Evolutionary conservation across 1,284 basidiomycete genomes (phyloP).

Genomic region (Entoloma clypeatum): DNA sequence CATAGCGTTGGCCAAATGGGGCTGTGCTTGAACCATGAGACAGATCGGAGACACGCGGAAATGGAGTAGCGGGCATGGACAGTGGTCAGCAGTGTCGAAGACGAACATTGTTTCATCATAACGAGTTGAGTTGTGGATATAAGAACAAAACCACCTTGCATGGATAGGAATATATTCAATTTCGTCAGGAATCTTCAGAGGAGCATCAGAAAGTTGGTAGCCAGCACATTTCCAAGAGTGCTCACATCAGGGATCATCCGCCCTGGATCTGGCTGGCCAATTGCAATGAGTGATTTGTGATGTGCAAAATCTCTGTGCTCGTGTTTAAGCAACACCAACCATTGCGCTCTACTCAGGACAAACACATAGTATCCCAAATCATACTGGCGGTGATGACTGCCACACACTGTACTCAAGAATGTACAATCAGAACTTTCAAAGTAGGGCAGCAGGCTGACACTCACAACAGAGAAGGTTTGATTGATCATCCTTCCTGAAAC

Average conservation of each 20-base stretch:
- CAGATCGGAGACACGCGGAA: slow-evolving; percentile 8
- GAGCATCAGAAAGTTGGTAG: slow-evolving; percentile 4
- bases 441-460: slow-evolving; percentile 1
- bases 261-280: slow-evolving; percentile 7
- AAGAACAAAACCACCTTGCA: slow-evolving; percentile 4
- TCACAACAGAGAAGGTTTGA: slow-evolving; percentile 10
- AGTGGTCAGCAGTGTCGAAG: slow-evolving; percentile 9
- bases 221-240: slow-evolving; percentile 4
- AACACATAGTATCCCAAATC: slow-evolving; percentile 5
- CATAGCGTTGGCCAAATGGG: slow-evolving; percentile 5
- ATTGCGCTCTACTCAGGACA: slow-evolving; percentile 7
- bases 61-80: slow-evolving; percentile 11
- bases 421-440: slow-evolving; percentile 1
- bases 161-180: slow-evolving; percentile 9
- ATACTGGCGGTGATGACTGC: slow-evolving; percentile 8
- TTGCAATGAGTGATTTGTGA: slow-evolving; percentile 4
- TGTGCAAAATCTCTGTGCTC: slow-evolving; percentile 8
- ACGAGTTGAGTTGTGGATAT: slow-evolving; percentile 8
- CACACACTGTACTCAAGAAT: slow-evolving; percentile 6
- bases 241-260: slow-evolving; percentile 7
- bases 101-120: slow-evolving; percentile 7
- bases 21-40: slow-evolving; percentile 10
- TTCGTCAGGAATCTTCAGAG: slow-evolving; percentile 9
- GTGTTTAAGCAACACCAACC: slow-evolving; percentile 5
- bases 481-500: slow-evolving; percentile 9